These are phyloP conservation scores for Knufia fluminis DNA, from an alignment of 2,329 filamentous ascomycete species.

Conservation along the genomic window DNA sequence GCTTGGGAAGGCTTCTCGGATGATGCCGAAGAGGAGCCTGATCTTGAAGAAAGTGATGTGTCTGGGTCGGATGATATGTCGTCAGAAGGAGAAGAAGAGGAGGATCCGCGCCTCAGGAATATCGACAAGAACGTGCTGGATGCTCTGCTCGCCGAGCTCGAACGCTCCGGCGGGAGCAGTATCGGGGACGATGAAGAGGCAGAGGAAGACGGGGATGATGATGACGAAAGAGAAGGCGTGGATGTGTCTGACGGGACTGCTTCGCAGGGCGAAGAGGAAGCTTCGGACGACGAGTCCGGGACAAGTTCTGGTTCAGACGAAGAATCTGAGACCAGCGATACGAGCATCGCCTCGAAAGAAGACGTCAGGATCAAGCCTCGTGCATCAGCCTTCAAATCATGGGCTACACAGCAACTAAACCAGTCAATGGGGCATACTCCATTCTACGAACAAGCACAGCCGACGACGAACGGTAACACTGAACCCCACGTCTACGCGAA, in stretches of 20 bases:
- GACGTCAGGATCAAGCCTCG: constrained; percentile 37
- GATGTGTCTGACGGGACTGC: neutral
- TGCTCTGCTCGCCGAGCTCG: constrained; percentile 1
- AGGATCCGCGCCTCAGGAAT: constrained; percentile 3
- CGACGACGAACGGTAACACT: constrained; percentile 17
- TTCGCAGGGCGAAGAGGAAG: constrained; percentile 25
- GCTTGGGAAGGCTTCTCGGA: constrained; percentile 38
- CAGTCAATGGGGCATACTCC: constrained; percentile 61
- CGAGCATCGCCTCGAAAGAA: constrained; percentile 29
- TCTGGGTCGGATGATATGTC: no score
- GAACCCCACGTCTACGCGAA: constrained; percentile 1
- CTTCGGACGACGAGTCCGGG: constrained; percentile 17
- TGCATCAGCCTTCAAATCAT: constrained; percentile 75
- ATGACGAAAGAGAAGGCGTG: constrained; percentile 15
- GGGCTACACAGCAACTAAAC: constrained; percentile 81
- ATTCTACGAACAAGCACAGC: constrained; percentile 23
- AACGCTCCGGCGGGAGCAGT: constrained; percentile 1
- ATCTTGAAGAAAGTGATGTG: neutral
- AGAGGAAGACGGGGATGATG: constrained; percentile 22
- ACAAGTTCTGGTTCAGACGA: constrained; percentile 25
- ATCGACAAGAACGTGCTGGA: constrained; percentile 5
- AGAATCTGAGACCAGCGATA: constrained; percentile 22
- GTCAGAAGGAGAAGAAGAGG: constrained; percentile 22
- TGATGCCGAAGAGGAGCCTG: constrained; percentile 29
- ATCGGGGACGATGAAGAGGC: constrained; percentile 12